These are phyloP conservation scores for Fusarium gaditjirri DNA, from an alignment of 2,329 filamentous ascomycete species.

Conservation along the genomic window DNA sequence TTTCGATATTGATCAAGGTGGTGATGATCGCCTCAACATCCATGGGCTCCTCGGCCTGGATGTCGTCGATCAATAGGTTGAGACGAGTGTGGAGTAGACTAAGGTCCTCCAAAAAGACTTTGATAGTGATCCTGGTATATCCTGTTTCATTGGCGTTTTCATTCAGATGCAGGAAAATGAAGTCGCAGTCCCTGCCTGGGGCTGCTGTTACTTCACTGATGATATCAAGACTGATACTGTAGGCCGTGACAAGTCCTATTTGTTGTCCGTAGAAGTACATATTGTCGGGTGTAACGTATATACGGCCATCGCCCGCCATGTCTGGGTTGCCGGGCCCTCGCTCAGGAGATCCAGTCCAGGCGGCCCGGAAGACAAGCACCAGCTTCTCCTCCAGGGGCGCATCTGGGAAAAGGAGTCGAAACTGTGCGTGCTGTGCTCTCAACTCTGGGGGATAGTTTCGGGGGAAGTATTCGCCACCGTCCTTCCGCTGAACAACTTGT, in stretches of 20 bases:
- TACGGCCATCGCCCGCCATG: slow-evolving; percentile 74
- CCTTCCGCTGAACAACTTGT: slow-evolving; percentile 46
- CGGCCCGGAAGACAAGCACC: slow-evolving; percentile 90
- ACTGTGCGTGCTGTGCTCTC: slow-evolving; percentile 90
- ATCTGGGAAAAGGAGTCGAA: slow-evolving; percentile 88
- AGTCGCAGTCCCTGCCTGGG: slow-evolving; percentile 91
- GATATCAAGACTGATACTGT: slow-evolving; percentile 76
- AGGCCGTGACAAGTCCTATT: slow-evolving; percentile 88
- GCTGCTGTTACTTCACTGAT: slow-evolving; percentile 92
- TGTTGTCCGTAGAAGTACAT: slow-evolving; percentile 98
- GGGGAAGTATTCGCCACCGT: slow-evolving; percentile 69
- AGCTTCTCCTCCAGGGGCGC: slow-evolving; percentile 82
- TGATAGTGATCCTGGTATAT: slow-evolving; percentile 83
- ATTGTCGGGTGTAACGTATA: slow-evolving; percentile 87
- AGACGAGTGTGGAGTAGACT: slow-evolving; percentile 83
- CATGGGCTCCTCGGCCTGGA: slow-evolving; percentile 76
- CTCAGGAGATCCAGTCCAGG: slow-evolving; percentile 72
- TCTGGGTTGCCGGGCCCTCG: slow-evolving; percentile 54
- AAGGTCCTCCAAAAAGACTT: slow-evolving; percentile 91
- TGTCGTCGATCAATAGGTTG: slow-evolving; percentile 85
- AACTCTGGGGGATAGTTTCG: slow-evolving; percentile 83
- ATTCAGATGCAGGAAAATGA: slow-evolving; percentile 82
- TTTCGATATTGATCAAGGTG: slow-evolving; percentile 79
- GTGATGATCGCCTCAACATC: slow-evolving; percentile 76
- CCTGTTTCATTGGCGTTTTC: slow-evolving; percentile 71